phyloP scores from a whole-genome alignment of 768 basidiomycete genomes.

The Termitomyces sp. region DNA sequence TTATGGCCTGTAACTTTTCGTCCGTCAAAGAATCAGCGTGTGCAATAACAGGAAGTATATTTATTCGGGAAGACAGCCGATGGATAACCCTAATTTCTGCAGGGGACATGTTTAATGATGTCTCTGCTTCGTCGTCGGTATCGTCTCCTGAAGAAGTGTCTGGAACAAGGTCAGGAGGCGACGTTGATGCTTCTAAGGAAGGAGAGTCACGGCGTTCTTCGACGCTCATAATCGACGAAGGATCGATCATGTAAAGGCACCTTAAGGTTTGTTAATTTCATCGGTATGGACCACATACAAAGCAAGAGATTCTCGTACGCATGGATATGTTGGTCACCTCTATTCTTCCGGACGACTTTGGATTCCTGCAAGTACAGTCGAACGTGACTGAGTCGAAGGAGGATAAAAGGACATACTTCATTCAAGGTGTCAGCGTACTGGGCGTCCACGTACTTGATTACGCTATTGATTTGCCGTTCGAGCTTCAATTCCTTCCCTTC shows the following conservation, averaged over 20 bases:
- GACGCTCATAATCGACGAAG: conserved; percentile 61
- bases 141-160: conserved; percentile 54
- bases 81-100: conserved; percentile 78
- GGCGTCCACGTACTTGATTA: conserved; percentile 77
- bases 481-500: conserved; percentile 73
- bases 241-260: conserved; percentile 86
- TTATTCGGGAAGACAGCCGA: conserved; percentile 69
- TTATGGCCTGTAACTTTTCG: conserved; percentile 66
- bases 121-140: conserved; percentile 47
- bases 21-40: conserved; percentile 84
- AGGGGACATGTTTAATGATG: conserved; percentile 65
- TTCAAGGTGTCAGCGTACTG: conserved; percentile 87
- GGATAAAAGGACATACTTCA: conserved; percentile 50
- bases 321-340: conserved; percentile 89
- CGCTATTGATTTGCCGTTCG: conserved; percentile 70
- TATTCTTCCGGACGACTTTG: conserved; percentile 83
- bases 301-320: conserved; percentile 48
- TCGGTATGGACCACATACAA: conserved; percentile 1
- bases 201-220: conserved; percentile 50
- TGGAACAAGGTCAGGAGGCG: conserved; percentile 54
- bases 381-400: background rate
- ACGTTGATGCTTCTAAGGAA: conserved; percentile 68
- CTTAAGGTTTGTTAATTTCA: conserved; percentile 35
- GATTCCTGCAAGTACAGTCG: conserved; percentile 56
- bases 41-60: conserved; percentile 81